Conservation (phyloP, 1,284 basidiomycete species). For the Trichosporon faecale region DNA sequence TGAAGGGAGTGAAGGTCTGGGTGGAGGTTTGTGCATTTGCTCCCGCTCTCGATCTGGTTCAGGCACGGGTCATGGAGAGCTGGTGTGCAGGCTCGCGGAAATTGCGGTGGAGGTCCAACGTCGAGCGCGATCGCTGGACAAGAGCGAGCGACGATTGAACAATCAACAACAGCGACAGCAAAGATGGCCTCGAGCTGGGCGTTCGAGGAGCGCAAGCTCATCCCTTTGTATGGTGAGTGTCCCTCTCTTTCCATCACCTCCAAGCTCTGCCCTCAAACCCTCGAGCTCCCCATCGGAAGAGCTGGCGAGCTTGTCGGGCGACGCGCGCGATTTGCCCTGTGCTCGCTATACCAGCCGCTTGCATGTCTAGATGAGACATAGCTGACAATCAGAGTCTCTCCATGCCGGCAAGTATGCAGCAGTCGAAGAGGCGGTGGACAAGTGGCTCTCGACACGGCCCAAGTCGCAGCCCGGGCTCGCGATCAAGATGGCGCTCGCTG, state of each 20-base stretch:
- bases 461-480: constrained; percentile 45
- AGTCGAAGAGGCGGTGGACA: constrained; percentile 30
- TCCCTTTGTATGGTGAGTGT: constrained; percentile 38
- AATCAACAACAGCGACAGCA: neutral
- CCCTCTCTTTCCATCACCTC: neutral
- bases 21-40: neutral
- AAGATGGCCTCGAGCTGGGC: constrained; percentile 26
- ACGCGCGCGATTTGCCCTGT: no score
- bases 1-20: neutral
- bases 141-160: neutral
- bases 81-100: neutral
- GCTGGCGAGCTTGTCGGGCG: no score
- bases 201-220: constrained; percentile 43
- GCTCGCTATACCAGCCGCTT: no score
- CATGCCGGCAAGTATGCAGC: constrained; percentile 27
- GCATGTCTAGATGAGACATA: neutral
- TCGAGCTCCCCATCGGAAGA: no score
- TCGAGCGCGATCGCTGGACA: neutral
- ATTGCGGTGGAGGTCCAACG: neutral
- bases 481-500: neutral
- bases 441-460: constrained; percentile 42
- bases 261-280: neutral
- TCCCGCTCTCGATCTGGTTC: neutral
- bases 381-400: constrained; percentile 35
- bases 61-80: neutral